Conservation (phyloP, 2,329 filamentous ascomycete species). For the Akanthomyces muscarius region DNA sequence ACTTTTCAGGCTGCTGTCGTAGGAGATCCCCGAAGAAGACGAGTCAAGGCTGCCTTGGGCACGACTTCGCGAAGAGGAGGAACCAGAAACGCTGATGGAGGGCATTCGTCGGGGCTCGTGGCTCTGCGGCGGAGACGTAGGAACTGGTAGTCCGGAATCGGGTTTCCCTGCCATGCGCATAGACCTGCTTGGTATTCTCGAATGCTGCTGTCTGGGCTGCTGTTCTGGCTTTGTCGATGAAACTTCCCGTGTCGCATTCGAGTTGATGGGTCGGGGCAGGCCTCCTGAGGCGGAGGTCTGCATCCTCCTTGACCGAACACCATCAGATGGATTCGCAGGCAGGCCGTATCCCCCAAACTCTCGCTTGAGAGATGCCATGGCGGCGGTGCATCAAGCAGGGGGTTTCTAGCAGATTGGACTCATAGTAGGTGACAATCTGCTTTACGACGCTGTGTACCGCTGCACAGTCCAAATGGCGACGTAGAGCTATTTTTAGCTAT, state of each 20-base stretch:
- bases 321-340: constrained; percentile 15
- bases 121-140: constrained; percentile 20
- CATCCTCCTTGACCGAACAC: constrained; percentile 5
- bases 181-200: constrained; percentile 10
- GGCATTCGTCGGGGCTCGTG: constrained; percentile 43
- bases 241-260: not conserved
- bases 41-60: constrained; percentile 31
- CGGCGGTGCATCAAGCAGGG: constrained; percentile 5
- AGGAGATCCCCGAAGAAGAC: constrained; percentile 32
- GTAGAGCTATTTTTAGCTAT: not conserved
- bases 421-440: constrained; percentile 5
- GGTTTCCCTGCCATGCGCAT: not conserved
- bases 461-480: not conserved
- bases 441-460: not conserved
- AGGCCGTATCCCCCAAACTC: constrained; percentile 17
- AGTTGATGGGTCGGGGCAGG: constrained; percentile 1
- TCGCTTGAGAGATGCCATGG: constrained; percentile 17
- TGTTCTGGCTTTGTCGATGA: not conserved
- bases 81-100: constrained; percentile 33
- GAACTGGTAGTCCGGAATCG: not conserved
- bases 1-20: constrained; percentile 30
- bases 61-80: constrained; percentile 32
- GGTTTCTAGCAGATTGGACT: constrained; percentile 1
- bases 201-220: not conserved
- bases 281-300: constrained; percentile 2